Conservation (phyloP, 225 moss, liverwort and hornwort genomes). For the Marchantia polymorpha region DNA sequence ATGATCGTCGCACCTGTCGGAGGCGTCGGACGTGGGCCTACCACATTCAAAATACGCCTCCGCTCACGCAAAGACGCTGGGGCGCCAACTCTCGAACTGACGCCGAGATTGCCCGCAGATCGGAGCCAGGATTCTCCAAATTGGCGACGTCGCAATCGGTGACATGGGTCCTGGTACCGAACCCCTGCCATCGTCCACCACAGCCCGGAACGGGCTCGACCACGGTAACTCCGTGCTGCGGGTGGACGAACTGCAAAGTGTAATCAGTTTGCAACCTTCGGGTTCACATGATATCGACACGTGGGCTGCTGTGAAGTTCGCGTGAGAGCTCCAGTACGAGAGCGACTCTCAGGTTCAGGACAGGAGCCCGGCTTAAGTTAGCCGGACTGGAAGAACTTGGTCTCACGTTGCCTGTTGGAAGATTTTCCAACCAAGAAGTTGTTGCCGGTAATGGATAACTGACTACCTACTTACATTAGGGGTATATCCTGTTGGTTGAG, state of each 20-base stretch:
- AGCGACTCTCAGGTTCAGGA: not conserved
- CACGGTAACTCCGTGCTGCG: slow-evolving; percentile 7
- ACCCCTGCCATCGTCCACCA: not conserved
- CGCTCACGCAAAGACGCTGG: not conserved
- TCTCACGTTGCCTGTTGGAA: not conserved
- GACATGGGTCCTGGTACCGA: not conserved
- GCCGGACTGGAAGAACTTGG: not conserved
- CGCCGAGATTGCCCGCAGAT: not conserved
- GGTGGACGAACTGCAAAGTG: not conserved
- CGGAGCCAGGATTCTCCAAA: not conserved
- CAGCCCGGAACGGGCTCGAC: not conserved
- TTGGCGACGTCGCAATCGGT: not conserved
- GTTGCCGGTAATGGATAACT: slow-evolving; percentile 1
- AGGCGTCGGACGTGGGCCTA: not conserved
- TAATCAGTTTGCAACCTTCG: not conserved
- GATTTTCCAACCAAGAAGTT: not conserved
- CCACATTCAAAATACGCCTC: not conserved
- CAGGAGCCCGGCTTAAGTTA: not conserved
- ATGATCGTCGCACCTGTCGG: not conserved
- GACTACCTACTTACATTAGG: not conserved
- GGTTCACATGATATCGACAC: not conserved
- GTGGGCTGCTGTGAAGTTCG: not conserved
- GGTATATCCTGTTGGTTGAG: not conserved
- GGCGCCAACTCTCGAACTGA: not conserved
- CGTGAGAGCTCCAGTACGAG: too few species aligned